Percentiles rank a stretch among this genome's conserved stretches.
Evolutionary conservation across 306 rosid species (phyloP).

Genomic region (Datisca glomerata): DNA sequence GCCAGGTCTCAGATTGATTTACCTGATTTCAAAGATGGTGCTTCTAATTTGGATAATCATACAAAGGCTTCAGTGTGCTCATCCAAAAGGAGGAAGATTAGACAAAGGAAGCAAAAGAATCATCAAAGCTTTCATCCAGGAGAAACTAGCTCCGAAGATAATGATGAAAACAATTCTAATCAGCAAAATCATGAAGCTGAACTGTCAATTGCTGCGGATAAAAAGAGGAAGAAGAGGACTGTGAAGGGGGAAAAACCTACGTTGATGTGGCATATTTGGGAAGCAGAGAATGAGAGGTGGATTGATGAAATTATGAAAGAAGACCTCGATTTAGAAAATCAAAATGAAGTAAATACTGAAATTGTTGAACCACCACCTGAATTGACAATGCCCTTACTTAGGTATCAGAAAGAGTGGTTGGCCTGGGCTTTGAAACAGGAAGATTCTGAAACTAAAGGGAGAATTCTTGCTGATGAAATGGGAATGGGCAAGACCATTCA

Average conservation of each 20-base stretch:
- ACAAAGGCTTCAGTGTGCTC: too few relatives aligned
- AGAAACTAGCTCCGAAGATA: neutral
- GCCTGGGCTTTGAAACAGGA: constrained; percentile 90
- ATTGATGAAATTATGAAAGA: constrained; percentile 34
- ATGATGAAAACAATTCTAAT: neutral
- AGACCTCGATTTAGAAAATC: constrained; percentile 31
- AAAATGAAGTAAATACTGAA: constrained; percentile 43
- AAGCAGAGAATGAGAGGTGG: constrained; percentile 52
- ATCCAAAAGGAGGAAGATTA: neutral
- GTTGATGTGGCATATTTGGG: constrained; percentile 62
- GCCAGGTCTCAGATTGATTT: too few relatives aligned
- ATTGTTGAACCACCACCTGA: constrained; percentile 58
- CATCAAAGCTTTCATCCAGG: neutral
- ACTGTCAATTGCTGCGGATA: neutral
- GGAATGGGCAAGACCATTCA: constrained; percentile 98
- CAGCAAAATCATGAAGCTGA: neutral
- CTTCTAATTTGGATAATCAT: too few relatives aligned
- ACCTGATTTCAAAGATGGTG: too few relatives aligned
- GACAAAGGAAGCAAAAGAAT: neutral
- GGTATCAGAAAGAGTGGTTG: constrained; percentile 92
- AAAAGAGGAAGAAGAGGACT: constrained; percentile 14
- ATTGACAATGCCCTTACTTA: constrained; percentile 54
- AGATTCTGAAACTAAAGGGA: constrained; percentile 45
- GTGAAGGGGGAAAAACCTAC: constrained; percentile 12
- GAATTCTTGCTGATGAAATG: constrained; percentile 98